phyloP scores from a whole-genome alignment of 805 yeast genomes.

The Yarrowia hollandica region DNA sequence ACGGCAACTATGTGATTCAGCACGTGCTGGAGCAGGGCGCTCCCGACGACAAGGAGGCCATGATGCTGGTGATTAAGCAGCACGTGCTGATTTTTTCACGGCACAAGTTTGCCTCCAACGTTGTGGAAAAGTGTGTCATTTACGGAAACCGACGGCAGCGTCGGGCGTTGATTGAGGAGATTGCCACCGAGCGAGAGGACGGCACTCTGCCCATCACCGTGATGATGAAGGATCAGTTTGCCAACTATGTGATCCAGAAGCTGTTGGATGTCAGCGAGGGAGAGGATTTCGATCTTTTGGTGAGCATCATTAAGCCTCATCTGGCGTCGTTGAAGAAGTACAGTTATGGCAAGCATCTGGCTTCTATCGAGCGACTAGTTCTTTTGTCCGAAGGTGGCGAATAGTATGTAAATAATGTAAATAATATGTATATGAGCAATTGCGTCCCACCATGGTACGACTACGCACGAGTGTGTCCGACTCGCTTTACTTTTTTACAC shows the following conservation, averaged over 20 bases:
- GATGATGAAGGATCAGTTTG: conserved; percentile 98
- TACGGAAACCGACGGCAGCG: conserved; percentile 68
- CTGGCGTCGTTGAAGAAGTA: conserved; percentile 69
- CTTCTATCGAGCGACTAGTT: conserved; percentile 70
- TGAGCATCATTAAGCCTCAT: conserved; percentile 75
- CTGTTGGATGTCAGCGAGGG: conserved; percentile 79
- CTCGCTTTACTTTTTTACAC: no score
- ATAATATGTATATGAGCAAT: neutral
- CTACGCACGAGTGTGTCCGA: neutral
- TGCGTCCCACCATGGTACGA: no score
- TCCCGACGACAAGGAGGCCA: conserved; percentile 55
- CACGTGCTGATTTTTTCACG: conserved; percentile 81
- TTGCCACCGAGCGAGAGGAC: conserved; percentile 40
- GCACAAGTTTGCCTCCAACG: conserved; percentile 97
- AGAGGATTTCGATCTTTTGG: conserved; percentile 65
- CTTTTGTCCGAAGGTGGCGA: conserved; percentile 31
- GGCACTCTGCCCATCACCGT: conserved; percentile 60
- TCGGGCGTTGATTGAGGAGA: conserved; percentile 60
- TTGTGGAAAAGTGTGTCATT: conserved; percentile 89
- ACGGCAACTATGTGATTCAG: conserved; percentile 96
- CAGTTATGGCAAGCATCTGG: conserved; percentile 77
- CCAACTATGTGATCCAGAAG: conserved; percentile 95
- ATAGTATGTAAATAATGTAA: conserved; percentile 27
- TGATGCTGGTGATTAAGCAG: conserved; percentile 67
- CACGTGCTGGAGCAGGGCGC: conserved; percentile 86